A percentile compares a stretch with the other conserved stretches of the same genome.
phyloP scores from a whole-genome alignment of 345 rosid genomes.

The Arabidopsis arenosa region DNA sequence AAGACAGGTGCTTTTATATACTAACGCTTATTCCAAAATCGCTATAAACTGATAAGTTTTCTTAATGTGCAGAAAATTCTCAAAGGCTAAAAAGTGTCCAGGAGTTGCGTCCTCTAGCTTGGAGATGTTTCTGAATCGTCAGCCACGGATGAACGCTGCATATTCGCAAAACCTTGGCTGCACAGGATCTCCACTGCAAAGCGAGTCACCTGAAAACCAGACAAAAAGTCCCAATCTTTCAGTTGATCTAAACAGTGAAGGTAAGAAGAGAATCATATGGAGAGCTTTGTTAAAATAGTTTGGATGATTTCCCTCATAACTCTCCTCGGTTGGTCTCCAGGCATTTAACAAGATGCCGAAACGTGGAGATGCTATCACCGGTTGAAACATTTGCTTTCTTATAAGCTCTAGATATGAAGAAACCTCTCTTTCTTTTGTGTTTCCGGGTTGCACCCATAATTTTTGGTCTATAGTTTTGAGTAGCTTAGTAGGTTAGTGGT shows the following conservation, averaged over 20 bases:
- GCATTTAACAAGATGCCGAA: slow-evolving; percentile 20
- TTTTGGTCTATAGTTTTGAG: slow-evolving; percentile 31
- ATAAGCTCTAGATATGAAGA: slow-evolving; percentile 9
- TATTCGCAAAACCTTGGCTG: slow-evolving; percentile 52
- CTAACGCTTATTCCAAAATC: neutral
- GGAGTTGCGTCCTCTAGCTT: slow-evolving; percentile 54
- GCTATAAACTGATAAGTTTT: slow-evolving; percentile 11
- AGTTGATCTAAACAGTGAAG: slow-evolving; percentile 67
- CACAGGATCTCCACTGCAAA: slow-evolving; percentile 10
- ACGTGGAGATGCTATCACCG: slow-evolving; percentile 2
- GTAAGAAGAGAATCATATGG: slow-evolving; percentile 33
- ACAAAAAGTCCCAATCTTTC: slow-evolving; percentile 48
- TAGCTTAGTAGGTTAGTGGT: slow-evolving; percentile 3
- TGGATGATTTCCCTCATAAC: neutral
- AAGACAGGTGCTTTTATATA: slow-evolving; percentile 60
- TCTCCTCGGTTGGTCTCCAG: slow-evolving; percentile 16
- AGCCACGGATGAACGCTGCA: slow-evolving; percentile 47
- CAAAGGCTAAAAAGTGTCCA: slow-evolving; percentile 56
- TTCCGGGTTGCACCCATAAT: neutral
- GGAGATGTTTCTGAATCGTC: slow-evolving; percentile 63
- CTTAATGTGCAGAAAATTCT: slow-evolving; percentile 57
- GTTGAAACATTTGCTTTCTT: too few relatives aligned
- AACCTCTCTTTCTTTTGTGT: neutral
- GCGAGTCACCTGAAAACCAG: slow-evolving; percentile 52
- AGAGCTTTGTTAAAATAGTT: neutral